Evolutionary conservation across 108 stramenopile species (phyloP), one percentile per base, ranked within the genome.

Genomic region (Nannochloropsis salina): DNA sequence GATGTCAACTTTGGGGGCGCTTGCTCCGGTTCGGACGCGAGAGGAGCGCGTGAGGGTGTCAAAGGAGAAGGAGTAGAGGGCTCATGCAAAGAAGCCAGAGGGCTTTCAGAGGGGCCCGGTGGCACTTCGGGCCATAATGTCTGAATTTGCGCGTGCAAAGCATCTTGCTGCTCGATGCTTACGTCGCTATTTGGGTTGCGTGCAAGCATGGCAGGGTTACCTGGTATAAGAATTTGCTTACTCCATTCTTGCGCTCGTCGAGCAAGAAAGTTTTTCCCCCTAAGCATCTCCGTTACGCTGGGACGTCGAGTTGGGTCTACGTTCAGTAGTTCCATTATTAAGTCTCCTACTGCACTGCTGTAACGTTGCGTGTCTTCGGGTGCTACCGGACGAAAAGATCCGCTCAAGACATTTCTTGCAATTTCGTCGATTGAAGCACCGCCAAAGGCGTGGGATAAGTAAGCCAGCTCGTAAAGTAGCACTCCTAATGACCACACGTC

Each of bases 401-500:
- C 61, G n/a, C 61, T 74, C n/a, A 74, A 4, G 4, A 74, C 61
- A n/a, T 74, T 74, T 15, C n/a, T 74, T 15, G 20, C 61, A n/a
- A 74, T 74, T 74, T 74, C 61, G 15, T 74, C 20, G n/a, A 74
- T n/a, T 15, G 61, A 74, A 15, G 15, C 20, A 90, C 91, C 92
- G 83, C 91, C 90, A 83, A 92, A 92, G n/a, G 92, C 91, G 80
- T 92, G 92, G 44, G 83, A 81, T 22, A 92, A 44, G n/a, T 90
- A 90, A 12, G 88, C 80, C 86, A 91, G 83, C 91, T 92, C 92
- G 44, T 92, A 92, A 15, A 92, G 90, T 9, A 92, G 87, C 80
- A 91, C 91, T 5, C 92, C 92, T 5, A 92, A 88, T n/a, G 92
- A 91, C 92, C 92, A 92, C 5, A 92, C 80, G 45, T 92, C 92